These are phyloP conservation scores for Yamadazyma laniorum DNA, from an alignment of 805 yeast species.

Conservation along the genomic window DNA sequence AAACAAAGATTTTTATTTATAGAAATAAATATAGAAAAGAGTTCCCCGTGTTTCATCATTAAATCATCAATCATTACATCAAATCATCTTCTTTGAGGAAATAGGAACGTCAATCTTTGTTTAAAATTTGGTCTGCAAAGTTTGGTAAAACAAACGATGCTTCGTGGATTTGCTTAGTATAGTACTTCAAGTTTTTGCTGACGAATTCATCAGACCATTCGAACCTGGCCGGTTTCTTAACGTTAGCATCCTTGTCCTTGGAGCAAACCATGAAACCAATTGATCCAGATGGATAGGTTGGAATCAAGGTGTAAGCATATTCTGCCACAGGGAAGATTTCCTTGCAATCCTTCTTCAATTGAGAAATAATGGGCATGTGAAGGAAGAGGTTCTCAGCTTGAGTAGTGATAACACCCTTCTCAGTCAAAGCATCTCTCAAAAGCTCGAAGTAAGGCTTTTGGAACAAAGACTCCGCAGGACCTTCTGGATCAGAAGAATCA, in stretches of 20 bases:
- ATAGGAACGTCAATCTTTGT: conserved; percentile 20
- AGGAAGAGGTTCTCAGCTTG: conserved; percentile 97
- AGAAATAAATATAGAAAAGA: conserved; percentile 3
- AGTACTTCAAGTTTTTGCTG: conserved; percentile 68
- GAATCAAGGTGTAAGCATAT: conserved; percentile 88
- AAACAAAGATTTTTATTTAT: conserved; percentile 1
- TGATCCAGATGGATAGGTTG: conserved; percentile 96
- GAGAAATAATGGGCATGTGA: conserved; percentile 78
- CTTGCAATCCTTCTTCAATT: conserved; percentile 77
- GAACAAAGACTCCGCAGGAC: conserved; percentile 93
- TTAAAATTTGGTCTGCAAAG: conserved; percentile 64
- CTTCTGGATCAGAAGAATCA: conserved; percentile 97
- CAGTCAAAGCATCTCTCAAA: conserved; percentile 83
- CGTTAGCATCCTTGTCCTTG: conserved; percentile 64
- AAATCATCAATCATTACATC: conserved; percentile 11
- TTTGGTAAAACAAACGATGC: conserved; percentile 92
- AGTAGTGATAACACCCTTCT: conserved; percentile 86
- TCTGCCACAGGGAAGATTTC: conserved; percentile 89
- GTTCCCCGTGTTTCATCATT: conserved; percentile 4
- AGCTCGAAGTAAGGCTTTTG: conserved; percentile 89
- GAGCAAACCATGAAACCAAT: conserved; percentile 97
- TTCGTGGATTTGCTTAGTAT: conserved; percentile 77
- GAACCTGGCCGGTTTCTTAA: conserved; percentile 65
- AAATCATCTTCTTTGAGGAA: conserved; percentile 10
- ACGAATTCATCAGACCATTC: conserved; percentile 61